Base-by-base conservation (phyloP, 2,329 filamentous ascomycete genomes). In the Paecilomyces formosus region DNA sequence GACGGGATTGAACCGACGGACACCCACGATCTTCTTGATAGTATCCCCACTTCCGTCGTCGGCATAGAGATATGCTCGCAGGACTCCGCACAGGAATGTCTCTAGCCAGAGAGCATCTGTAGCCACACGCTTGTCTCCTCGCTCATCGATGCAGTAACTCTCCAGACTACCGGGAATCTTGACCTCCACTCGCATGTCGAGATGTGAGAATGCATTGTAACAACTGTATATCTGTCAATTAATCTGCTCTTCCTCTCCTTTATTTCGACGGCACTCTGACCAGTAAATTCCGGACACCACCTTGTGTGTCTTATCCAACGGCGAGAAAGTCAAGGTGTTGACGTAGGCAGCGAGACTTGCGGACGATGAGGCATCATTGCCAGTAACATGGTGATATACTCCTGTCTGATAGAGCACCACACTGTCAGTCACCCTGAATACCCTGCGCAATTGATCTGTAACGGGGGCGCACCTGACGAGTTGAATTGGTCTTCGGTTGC, bases 101-200 rank as follows among this genome's bases (percentile, higher is more conserved):
- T 99, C 94, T 15, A 99, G 82, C 94, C 94, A 99, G 45, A 99
- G 82, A 31, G 93, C 90, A 64, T 99, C 94, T 0, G 92, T 93
- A 13, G 93, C 90, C 65, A 94, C 89, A 64, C 92, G 86, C 79
- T 96, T 96, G 73, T 97, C 93, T 64, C 94, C 94, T 68, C 92
- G 87, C 77, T 99, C 94, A 74, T 99, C 93, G 59, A 99, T 89
- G 74, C 93, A 97, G 74, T 97, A 97, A 76, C 91, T 95, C 74
- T 99, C 93, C 56, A 99, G 91, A 9, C 90, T 94, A 61, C 94
- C 94, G 18, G 94, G 94, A 63, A 99, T 97, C 64, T 92, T 93
- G 60, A 99, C 93, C 71, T 97, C 92, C 12, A 99, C 93, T 61
- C 94, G 91, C 94, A 99, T 99, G 71, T 99, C 94, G 56, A 97